Base-by-base conservation (phyloP, 2,329 filamentous ascomycete genomes). In the Calonectria honghensis region DNA sequence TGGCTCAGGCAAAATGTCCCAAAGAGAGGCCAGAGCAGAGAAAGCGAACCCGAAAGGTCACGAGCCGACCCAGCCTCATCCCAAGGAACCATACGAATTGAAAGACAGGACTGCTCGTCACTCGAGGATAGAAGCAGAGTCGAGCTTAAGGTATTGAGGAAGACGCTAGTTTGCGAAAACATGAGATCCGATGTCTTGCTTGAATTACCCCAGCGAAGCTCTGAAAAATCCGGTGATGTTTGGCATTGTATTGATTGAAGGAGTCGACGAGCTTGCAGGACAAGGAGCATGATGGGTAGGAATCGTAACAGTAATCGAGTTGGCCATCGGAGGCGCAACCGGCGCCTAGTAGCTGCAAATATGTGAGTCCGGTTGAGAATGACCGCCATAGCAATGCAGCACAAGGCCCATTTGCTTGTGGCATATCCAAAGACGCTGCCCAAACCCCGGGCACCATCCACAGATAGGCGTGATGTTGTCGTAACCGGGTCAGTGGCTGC, bases 201-300 rank as follows among this genome's bases (percentile, higher is more conserved):
- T 9, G 91, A 85, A 76, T 93, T 91, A 10, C 92, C 93, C 90
- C 94, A 95, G 52, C 94, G 92, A 79, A 95, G 85, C 73, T 91
- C 85, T 50, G 92, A 87, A 81, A 95, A 96, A 73, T 94, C 87
- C 16, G 93, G 89, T 14, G 94, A 95, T 0, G 96, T 98, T 86
- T 99, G 97, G 81, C 97, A 98, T 81, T 96, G 95, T 77, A 98
- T 95, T 1, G 95, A 95, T 80, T 96, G 94, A 7, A 98, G 89
- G 4, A 98, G 85, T 50, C 88, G 89, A 54, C 92, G 87, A 29
- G 93, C 92, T 81, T 98, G 95, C 45, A 91, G 85, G 6, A 90
- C 81, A 70, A 98, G 92, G 0, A 96, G 86, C 6, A 93, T 50
- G 52, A 98, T 93, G 0, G 96, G 95, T 4, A 93, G 82, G 39